A percentile compares a stretch with the other conserved stretches of the same genome.
These are phyloP conservation scores for Coelastrella sp. DNA, from an alignment of 139 green algal species.

Conservation along the genomic window DNA sequence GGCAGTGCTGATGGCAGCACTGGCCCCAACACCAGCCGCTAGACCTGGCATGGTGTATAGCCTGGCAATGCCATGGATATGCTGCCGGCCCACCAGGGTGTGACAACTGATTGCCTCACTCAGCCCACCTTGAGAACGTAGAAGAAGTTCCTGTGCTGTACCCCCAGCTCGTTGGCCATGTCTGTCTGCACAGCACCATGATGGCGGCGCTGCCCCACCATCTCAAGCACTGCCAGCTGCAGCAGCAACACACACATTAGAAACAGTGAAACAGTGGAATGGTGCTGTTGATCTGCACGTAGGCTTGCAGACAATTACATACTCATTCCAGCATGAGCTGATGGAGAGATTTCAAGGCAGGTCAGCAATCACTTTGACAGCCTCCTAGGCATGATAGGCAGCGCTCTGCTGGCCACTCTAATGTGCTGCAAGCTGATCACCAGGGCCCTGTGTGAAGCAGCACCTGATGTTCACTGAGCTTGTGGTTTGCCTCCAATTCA, in stretches of 20 bases:
- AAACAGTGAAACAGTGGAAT: not conserved
- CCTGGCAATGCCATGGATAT: not conserved
- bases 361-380: not conserved
- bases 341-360: not conserved
- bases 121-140: slow-evolving; percentile 74
- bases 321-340: not conserved
- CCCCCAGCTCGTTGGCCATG: slow-evolving; percentile 54
- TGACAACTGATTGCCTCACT: not conserved
- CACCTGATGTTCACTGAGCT: slow-evolving; percentile 46
- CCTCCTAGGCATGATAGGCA: not conserved
- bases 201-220: slow-evolving; percentile 50
- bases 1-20: not conserved
- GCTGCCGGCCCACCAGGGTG: too few relatives aligned
- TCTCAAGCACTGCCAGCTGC: slow-evolving; percentile 63
- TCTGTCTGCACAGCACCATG: slow-evolving; percentile 66
- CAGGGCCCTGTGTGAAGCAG: not conserved
- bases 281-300: not conserved
- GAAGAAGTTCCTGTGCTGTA: slow-evolving; percentile 75
- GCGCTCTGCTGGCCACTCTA: not conserved
- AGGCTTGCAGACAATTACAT: not conserved
- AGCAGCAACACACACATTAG: not conserved
- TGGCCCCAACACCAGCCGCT: too few relatives aligned
- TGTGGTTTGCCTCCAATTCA: slow-evolving; percentile 43
- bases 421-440: not conserved
- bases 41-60: not conserved